phyloP scores from a whole-genome alignment of 2,329 filamentous ascomycete species.

The Emmonsiellopsis sp. region DNA sequence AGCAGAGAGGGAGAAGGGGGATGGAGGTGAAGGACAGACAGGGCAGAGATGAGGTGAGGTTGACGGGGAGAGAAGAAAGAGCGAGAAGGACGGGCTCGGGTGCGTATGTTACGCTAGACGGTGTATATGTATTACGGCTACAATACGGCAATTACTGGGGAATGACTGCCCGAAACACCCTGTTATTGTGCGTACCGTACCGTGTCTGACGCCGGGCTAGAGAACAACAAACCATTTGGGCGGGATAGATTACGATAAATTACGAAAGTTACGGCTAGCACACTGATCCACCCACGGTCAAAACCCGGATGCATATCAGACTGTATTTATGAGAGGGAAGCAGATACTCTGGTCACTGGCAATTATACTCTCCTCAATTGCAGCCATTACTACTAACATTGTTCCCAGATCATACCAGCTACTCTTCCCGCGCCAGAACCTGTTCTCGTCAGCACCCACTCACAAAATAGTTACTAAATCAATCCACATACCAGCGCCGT shows the following conservation, averaged over 20 bases:
- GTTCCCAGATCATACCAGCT: neutral
- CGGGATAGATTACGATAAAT: neutral
- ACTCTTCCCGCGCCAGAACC: slow-evolving; percentile 47
- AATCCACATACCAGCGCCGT: slow-evolving; percentile 62
- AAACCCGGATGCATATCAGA: slow-evolving; percentile 1
- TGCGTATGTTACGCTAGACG: no score
- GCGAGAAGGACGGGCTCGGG: slow-evolving; percentile 15
- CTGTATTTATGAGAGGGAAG: neutral
- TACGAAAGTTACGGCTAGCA: neutral
- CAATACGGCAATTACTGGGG: no score
- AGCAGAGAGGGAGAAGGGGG: slow-evolving; percentile 28
- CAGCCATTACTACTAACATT: neutral
- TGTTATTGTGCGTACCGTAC: neutral
- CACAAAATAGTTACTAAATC: neutral
- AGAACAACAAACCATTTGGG: neutral
- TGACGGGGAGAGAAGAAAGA: slow-evolving; percentile 18
- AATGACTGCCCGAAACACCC: neutral
- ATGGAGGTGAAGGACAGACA: slow-evolving; percentile 17
- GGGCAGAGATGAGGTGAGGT: slow-evolving; percentile 20
- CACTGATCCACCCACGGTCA: neutral
- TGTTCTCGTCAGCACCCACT: slow-evolving; percentile 21
- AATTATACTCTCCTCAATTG: neutral
- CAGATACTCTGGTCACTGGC: no score
- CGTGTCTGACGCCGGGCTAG: neutral
- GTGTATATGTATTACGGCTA: no score